Conservation (phyloP, 805 yeast genomes). For the Candida ponderosae region DNA sequence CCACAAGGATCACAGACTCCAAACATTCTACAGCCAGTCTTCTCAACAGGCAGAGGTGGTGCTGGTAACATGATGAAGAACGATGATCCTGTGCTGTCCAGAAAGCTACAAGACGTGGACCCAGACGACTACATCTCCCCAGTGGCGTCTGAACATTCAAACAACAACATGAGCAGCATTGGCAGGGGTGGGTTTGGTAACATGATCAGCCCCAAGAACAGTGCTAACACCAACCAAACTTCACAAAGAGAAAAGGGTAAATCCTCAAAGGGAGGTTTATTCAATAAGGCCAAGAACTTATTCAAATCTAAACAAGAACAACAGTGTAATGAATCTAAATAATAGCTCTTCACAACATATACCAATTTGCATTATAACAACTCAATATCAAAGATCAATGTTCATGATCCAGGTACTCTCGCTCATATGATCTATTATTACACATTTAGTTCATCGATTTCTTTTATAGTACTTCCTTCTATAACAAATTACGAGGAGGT, state of each 20-base stretch:
- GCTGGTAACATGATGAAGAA: conserved; percentile 68
- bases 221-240: conserved; percentile 14
- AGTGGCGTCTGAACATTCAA: conserved; percentile 26
- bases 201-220: conserved; percentile 32
- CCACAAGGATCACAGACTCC: conserved; percentile 60
- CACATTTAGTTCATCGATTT: too few relatives aligned
- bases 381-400: too few relatives aligned
- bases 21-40: conserved; percentile 42
- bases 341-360: too few relatives aligned
- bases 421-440: too few relatives aligned
- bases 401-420: too few relatives aligned
- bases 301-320: conserved; percentile 19
- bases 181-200: conserved; percentile 68
- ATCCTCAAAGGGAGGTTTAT: conserved; percentile 24
- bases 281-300: conserved; percentile 37
- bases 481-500: too few relatives aligned
- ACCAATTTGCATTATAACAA: too few relatives aligned
- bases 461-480: too few relatives aligned
- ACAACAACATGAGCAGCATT: conserved; percentile 25
- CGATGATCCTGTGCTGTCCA: conserved; percentile 46
- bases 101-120: conserved; percentile 62
- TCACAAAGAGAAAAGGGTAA: conserved; percentile 13
- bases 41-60: conserved; percentile 75
- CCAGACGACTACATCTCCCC: conserved; percentile 33
- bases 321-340: too few relatives aligned